Conservation (phyloP, 2,329 filamentous ascomycete species). For the Cladophialophora immunda region DNA sequence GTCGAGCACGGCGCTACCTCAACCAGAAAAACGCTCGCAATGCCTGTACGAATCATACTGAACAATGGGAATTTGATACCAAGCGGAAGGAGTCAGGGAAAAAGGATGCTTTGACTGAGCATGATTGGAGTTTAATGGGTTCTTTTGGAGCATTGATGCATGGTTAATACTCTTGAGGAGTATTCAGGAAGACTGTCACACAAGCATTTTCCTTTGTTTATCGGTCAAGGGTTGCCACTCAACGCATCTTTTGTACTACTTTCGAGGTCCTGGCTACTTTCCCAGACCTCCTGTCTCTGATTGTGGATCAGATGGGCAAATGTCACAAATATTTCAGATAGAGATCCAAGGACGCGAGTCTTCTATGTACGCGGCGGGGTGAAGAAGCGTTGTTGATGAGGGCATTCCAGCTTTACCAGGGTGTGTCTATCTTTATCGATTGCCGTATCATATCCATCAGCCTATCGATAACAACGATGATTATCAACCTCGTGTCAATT, state of each 20-base stretch:
- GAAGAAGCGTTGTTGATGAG: constrained; percentile 9
- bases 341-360: constrained; percentile 36
- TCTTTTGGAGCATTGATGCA: constrained; percentile 4
- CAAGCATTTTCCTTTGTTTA: constrained; percentile 27
- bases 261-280: constrained; percentile 29
- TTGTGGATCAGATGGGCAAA: constrained; percentile 8
- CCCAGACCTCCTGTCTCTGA: constrained; percentile 20
- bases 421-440: constrained; percentile 27
- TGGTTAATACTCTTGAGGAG: constrained; percentile 27
- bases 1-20: background rate
- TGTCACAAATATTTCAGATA: constrained; percentile 30
- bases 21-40: constrained; percentile 6
- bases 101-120: constrained; percentile 2
- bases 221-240: constrained; percentile 14
- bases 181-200: constrained; percentile 13
- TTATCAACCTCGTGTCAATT: background rate
- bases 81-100: constrained; percentile 32
- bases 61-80: constrained; percentile 25
- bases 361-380: constrained; percentile 17
- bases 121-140: constrained; percentile 16
- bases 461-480: constrained; percentile 31
- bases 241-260: constrained; percentile 18
- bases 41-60: constrained; percentile 28
- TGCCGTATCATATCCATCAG: constrained; percentile 27
- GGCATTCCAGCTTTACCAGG: constrained; percentile 1